Percentiles rank a stretch among this genome's conserved stretches.
These are phyloP conservation scores for Vachellia collinsii DNA, from an alignment of 306 rosid genomes.

Conservation along the genomic window DNA sequence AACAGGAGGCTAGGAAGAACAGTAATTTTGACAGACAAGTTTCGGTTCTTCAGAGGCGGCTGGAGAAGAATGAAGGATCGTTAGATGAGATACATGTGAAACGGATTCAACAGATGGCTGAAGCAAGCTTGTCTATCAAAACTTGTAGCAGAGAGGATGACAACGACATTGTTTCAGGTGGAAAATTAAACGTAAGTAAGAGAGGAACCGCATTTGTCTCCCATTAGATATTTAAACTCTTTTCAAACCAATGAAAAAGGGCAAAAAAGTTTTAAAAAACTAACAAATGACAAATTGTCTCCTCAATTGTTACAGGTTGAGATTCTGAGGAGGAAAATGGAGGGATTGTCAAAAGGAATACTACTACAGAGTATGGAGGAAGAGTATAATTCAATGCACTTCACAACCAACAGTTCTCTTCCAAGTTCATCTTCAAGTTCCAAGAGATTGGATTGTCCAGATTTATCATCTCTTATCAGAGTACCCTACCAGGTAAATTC, in stretches of 20 bases:
- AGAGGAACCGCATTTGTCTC: background rate
- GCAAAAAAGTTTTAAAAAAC: background rate
- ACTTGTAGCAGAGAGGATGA: conserved; percentile 45
- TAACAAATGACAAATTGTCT: background rate
- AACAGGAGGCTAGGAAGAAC: conserved; percentile 36
- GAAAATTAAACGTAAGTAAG: conserved; percentile 77
- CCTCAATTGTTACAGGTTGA: conserved; percentile 61
- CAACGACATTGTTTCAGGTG: conserved; percentile 52
- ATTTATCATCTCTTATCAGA: conserved; percentile 47
- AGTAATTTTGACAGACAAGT: conserved; percentile 72
- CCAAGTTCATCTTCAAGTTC: conserved; percentile 67
- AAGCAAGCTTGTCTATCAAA: conserved; percentile 55
- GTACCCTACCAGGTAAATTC: conserved; percentile 47
- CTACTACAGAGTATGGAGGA: conserved; percentile 84
- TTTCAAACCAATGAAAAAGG: background rate
- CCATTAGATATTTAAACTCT: background rate
- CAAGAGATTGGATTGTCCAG: conserved; percentile 55
- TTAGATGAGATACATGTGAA: conserved; percentile 57
- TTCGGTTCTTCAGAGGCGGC: conserved; percentile 53
- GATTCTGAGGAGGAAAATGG: conserved; percentile 86
- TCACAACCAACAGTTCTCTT: conserved; percentile 56
- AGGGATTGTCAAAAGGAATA: conserved; percentile 78
- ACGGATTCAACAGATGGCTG: conserved; percentile 69
- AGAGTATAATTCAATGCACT: conserved; percentile 82
- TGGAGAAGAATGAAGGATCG: conserved; percentile 61